A percentile compares a stretch with the other conserved stretches of the same genome.
phyloP scores from a whole-genome alignment of 2,329 filamentous ascomycete genomes.

The Aspergillus fijiensis region DNA sequence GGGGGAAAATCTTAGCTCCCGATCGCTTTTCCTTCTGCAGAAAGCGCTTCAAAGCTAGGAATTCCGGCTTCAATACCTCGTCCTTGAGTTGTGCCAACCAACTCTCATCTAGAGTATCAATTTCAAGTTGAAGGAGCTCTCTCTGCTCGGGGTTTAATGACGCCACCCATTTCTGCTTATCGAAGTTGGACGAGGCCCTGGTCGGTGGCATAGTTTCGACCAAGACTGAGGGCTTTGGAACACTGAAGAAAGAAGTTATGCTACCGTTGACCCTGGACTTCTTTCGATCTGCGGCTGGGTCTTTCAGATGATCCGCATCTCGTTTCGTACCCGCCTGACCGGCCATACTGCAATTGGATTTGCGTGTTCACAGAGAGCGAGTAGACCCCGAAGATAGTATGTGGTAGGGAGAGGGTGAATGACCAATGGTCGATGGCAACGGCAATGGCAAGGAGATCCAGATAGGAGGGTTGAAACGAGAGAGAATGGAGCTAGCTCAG shows the following conservation, averaged over 20 bases:
- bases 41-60: conserved; percentile 85
- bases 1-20: conserved; percentile 81
- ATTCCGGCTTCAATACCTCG: conserved; percentile 74
- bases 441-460: too few species aligned
- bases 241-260: conserved; percentile 87
- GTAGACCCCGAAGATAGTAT: background rate
- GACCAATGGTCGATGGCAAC: too few species aligned
- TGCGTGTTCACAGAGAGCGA: background rate
- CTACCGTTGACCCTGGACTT: conserved; percentile 72
- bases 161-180: conserved; percentile 88
- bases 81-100: conserved; percentile 90
- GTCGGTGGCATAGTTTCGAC: conserved; percentile 28
- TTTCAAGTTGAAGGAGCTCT: conserved; percentile 80
- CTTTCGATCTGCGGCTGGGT: conserved; percentile 56
- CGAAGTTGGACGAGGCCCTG: conserved; percentile 58
- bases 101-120: conserved; percentile 85
- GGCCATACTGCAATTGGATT: conserved; percentile 22
- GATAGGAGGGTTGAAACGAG: background rate
- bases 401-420: background rate
- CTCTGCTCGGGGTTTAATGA: conserved; percentile 78
- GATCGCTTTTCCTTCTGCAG: conserved; percentile 72
- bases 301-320: conserved; percentile 55
- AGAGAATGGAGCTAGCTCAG: background rate
- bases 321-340: conserved; percentile 58
- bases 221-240: conserved; percentile 55